Evolutionary conservation across 116 monocot genomes (phyloP).

Genomic region (Zostera marina): DNA sequence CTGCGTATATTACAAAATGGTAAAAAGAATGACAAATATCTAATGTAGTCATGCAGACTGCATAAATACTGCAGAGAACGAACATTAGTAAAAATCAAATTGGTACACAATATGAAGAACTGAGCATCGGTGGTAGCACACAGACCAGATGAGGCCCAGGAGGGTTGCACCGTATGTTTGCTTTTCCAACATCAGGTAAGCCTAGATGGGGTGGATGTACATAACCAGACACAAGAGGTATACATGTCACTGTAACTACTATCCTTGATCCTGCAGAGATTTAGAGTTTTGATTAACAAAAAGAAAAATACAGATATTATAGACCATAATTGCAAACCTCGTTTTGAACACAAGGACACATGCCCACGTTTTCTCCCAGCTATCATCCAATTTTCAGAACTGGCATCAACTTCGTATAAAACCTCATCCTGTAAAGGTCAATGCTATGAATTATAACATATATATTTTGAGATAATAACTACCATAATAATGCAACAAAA

Average conservation of each 20-base stretch:
- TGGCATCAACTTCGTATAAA: slow-evolving; percentile 79
- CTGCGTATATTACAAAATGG: too few relatives aligned
- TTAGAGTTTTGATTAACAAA: neutral
- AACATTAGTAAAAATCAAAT: slow-evolving; percentile 11
- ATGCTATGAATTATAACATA: neutral
- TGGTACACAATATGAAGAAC: slow-evolving; percentile 78
- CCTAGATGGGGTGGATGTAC: slow-evolving; percentile 79
- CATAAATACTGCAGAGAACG: neutral
- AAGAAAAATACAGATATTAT: neutral
- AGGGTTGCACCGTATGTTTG: slow-evolving; percentile 67
- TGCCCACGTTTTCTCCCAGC: slow-evolving; percentile 95
- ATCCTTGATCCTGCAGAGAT: slow-evolving; percentile 61
- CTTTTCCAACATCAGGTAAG: slow-evolving; percentile 46
- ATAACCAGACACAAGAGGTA: slow-evolving; percentile 79
- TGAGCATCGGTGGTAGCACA: slow-evolving; percentile 68
- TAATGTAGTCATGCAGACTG: too few relatives aligned
- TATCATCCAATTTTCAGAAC: slow-evolving; percentile 95
- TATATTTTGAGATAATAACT: too few relatives aligned
- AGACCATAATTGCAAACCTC: slow-evolving; percentile 20
- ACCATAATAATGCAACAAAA: too few relatives aligned
- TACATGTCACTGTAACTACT: slow-evolving; percentile 48
- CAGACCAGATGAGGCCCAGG: slow-evolving; percentile 88
- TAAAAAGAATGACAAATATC: too few relatives aligned
- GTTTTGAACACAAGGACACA: slow-evolving; percentile 30
- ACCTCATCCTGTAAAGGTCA: slow-evolving; percentile 40